Conservation (phyloP, 805 yeast species). For the Spathaspora girioi region DNA sequence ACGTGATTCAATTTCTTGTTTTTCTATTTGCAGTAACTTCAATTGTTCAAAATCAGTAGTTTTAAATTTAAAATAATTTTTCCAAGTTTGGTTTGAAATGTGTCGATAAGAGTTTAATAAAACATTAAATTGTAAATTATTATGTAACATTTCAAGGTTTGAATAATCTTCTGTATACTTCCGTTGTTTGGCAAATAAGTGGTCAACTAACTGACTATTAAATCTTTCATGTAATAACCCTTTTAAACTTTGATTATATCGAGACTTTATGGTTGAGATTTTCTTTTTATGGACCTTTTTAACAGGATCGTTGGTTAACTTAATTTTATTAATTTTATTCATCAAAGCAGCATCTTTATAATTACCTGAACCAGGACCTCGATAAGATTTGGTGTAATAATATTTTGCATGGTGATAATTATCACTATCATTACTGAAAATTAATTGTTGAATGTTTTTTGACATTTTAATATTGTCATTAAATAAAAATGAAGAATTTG, state of each 20-base stretch:
- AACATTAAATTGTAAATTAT: constrained; percentile 37
- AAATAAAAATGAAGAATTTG: constrained; percentile 19
- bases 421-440: constrained; percentile 33
- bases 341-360: constrained; percentile 42
- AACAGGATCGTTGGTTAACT: constrained; percentile 13
- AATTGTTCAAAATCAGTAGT: constrained; percentile 37
- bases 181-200: constrained; percentile 25
- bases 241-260: constrained; percentile 25
- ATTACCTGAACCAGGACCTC: constrained; percentile 46
- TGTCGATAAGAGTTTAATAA: constrained; percentile 37
- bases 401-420: constrained; percentile 32
- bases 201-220: constrained; percentile 26
- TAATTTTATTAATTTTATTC: constrained; percentile 36
- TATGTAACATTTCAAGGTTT: constrained; percentile 43
- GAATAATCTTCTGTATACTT: constrained; percentile 30
- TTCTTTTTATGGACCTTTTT: constrained; percentile 4
- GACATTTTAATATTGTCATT: constrained; percentile 25
- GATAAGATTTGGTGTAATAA: constrained; percentile 35
- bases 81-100: constrained; percentile 38
- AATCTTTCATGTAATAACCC: constrained; percentile 36
- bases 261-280: constrained; percentile 3
- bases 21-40: constrained; percentile 11
- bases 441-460: constrained; percentile 33
- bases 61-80: constrained; percentile 35
- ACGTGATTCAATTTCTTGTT: constrained; percentile 11